Base-by-base conservation (phyloP, 2,329 filamentous ascomycete genomes). In the Ceratocystiopsis sp. region DNA sequence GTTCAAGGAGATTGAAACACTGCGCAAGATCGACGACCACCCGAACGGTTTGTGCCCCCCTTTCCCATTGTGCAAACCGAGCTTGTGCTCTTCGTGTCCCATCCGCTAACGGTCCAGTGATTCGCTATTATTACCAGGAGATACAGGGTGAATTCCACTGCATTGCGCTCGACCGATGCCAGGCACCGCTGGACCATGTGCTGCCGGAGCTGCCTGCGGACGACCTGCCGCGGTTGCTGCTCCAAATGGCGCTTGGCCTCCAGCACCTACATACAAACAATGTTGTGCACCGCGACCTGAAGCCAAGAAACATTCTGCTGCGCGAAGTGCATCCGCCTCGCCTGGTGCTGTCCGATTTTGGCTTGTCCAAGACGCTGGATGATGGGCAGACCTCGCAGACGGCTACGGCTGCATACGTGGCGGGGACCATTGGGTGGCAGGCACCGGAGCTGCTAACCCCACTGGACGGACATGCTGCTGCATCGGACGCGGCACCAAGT, bases 331-430 rank as follows among this genome's bases (percentile, higher is more conserved):
- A 76, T 46, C 73, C 75, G 36, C 74, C 70, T 33, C 80, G 89
- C n/a, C 70, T 98, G 35, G 73, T 98, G 5, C 93, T 98, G 33
- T 96, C 91, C 0, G 91, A 98, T 59, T 98, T 98, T 61, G 91
- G 91, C 8, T 73, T 98, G 1, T 96, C 91, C 60, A 98, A 96
- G 68, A 96, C 95, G 55, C 66, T 98, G 15, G 91, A 95, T 50
- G 85, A 85, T 43, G 86, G 87, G 8, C 86, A 93, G 57, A 94
- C 86, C 44, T 96, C 89, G 0, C 87, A 96, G 57, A 81, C 89
- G 3, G 96, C 89, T 0, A 86, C 86, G 3, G 96, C 89, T 0
- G 86, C 86, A 13, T 84, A 94, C 55, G 89, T 87, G 1, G 84
- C 84, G 10, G 91, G 91, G 29, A 98, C 91, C 0, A 85, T 84